phyloP scores from a whole-genome alignment of 176 grass and related monocot genomes.

The Oropetium thomaeum region DNA sequence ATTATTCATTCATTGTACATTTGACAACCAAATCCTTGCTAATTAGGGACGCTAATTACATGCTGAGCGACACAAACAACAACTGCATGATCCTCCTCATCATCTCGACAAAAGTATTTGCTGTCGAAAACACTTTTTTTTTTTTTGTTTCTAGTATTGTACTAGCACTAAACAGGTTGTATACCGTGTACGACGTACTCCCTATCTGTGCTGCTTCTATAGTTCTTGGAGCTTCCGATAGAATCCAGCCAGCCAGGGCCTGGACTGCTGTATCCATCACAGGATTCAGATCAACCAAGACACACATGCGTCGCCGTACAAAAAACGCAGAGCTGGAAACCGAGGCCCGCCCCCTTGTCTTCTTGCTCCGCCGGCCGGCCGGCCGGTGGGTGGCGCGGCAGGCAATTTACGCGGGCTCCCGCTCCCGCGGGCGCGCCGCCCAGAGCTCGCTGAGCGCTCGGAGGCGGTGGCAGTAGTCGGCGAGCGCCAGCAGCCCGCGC shows the following conservation, averaged over 20 bases:
- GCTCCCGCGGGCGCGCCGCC: slow-evolving; percentile 55
- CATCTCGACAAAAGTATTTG: neutral
- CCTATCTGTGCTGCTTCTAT: slow-evolving; percentile 10
- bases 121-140: neutral
- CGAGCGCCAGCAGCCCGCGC: slow-evolving; percentile 59
- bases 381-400: too few relatives aligned
- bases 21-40: neutral
- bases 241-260: neutral
- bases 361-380: neutral
- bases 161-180: neutral
- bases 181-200: too few relatives aligned
- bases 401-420: slow-evolving; percentile 41
- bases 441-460: slow-evolving; percentile 74
- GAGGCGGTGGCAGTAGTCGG: slow-evolving; percentile 73
- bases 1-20: neutral
- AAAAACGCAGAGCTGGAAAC: slow-evolving; percentile 2
- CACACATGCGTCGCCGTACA: neutral
- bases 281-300: neutral
- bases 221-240: neutral
- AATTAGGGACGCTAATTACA: neutral
- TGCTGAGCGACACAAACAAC: neutral
- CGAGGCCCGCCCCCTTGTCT: neutral
- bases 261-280: neutral
- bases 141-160: neutral
- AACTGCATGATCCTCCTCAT: neutral